phyloP scores from a whole-genome alignment of 2,329 filamentous ascomycete species.

The Aureobasidium leucospermi region DNA sequence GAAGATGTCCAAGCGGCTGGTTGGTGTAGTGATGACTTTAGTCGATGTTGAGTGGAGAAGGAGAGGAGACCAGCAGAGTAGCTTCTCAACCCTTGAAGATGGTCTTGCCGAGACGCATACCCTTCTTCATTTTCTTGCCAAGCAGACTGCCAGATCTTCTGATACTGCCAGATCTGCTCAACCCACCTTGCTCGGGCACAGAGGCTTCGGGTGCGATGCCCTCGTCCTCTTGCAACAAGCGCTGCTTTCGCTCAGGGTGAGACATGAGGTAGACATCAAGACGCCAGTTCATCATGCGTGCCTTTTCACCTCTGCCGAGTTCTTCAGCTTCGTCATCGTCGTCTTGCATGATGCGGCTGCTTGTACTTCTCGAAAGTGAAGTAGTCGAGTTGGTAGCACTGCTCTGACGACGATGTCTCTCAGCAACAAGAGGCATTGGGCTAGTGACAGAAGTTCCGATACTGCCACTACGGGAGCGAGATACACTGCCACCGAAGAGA shows the following conservation, averaged over 20 bases:
- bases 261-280: slow-evolving; percentile 27
- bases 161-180: slow-evolving; percentile 2
- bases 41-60: too few relatives aligned
- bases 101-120: slow-evolving; percentile 19
- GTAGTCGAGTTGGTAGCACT: slow-evolving; percentile 17
- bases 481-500: slow-evolving; percentile 37
- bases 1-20: too few relatives aligned
- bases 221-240: not conserved
- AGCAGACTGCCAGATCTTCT: not conserved
- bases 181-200: not conserved
- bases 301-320: slow-evolving; percentile 23
- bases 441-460: slow-evolving; percentile 21
- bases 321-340: slow-evolving; percentile 15
- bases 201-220: not conserved
- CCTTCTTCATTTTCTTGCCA: slow-evolving; percentile 20
- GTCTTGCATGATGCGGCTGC: slow-evolving; percentile 18
- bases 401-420: slow-evolving; percentile 17
- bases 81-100: slow-evolving; percentile 22
- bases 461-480: slow-evolving; percentile 23
- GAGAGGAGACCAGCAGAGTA: too few relatives aligned
- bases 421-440: slow-evolving; percentile 15
- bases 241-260: slow-evolving; percentile 24
- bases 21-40: too few relatives aligned
- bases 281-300: slow-evolving; percentile 29
- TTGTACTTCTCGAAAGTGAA: slow-evolving; percentile 22